phyloP scores from a whole-genome alignment of 164 flowering plant species.

The Dillenia suffruticosa region DNA sequence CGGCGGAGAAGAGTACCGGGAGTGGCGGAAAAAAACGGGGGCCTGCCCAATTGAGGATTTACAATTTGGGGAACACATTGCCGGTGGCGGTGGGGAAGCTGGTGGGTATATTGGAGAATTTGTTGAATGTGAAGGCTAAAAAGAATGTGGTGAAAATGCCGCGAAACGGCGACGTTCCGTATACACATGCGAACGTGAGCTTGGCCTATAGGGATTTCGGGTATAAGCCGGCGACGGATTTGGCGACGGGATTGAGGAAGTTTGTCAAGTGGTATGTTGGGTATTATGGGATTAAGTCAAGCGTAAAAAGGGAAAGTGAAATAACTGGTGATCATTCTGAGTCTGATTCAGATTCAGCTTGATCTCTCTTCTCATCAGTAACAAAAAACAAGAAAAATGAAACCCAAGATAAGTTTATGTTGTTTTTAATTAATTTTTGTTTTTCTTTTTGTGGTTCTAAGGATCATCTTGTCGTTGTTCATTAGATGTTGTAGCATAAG shows the following conservation, averaged over 20 bases:
- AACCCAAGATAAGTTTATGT: no score
- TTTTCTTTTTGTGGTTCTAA: no score
- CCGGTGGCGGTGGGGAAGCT: constrained; percentile 75
- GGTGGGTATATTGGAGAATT: constrained; percentile 58
- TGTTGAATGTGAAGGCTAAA: constrained; percentile 62
- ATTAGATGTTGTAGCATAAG: no score
- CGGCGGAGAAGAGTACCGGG: constrained; percentile 92
- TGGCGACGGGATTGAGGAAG: constrained; percentile 71
- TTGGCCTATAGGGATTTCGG: constrained; percentile 72
- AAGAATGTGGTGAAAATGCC: constrained; percentile 84
- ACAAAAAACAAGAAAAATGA: no score
- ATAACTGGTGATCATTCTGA: constrained; percentile 5
- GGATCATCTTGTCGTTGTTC: no score
- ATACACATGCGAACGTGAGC: constrained; percentile 91
- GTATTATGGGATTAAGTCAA: constrained; percentile 76
- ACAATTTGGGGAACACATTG: constrained; percentile 86
- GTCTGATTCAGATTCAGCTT: no score
- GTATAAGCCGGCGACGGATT: constrained; percentile 83
- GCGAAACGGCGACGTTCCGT: constrained; percentile 90
- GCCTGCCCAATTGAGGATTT: constrained; percentile 77
- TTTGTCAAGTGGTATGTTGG: constrained; percentile 94
- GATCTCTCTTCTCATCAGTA: not conserved
- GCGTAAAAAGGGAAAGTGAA: constrained; percentile 43
- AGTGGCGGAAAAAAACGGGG: constrained; percentile 76
- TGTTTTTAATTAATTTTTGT: no score